phyloP scores from a whole-genome alignment of 2,329 filamentous ascomycete genomes.

The Ophiostoma piceae region DNA sequence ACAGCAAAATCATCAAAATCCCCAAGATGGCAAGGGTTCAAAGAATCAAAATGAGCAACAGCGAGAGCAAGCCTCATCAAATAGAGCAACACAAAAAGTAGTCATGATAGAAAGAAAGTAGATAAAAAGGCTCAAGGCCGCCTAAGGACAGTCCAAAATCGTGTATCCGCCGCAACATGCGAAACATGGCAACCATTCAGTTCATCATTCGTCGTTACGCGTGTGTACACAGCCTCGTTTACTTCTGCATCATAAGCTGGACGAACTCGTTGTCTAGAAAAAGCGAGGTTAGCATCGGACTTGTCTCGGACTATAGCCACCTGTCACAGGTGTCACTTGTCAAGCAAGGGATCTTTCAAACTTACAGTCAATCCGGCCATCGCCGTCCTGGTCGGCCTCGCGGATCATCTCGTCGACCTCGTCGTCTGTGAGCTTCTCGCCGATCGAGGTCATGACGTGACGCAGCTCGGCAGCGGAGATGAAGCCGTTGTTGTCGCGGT shows the following conservation, averaged over 20 bases:
- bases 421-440: slow-evolving; percentile 84
- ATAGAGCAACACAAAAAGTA: slow-evolving; percentile 3
- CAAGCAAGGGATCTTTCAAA: slow-evolving; percentile 20
- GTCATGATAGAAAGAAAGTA: slow-evolving; percentile 3
- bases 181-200: slow-evolving; percentile 20
- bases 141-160: slow-evolving; percentile 17
- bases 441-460: slow-evolving; percentile 88
- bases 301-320: neutral
- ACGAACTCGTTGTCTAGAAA: slow-evolving; percentile 82
- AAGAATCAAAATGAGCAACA: neutral
- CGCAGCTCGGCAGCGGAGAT: slow-evolving; percentile 84
- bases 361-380: slow-evolving; percentile 83
- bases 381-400: slow-evolving; percentile 83
- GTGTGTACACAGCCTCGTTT: slow-evolving; percentile 35
- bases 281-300: neutral
- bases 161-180: slow-evolving; percentile 23
- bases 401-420: slow-evolving; percentile 93
- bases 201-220: slow-evolving; percentile 19
- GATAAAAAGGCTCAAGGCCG: neutral
- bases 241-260: slow-evolving; percentile 95
- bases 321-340: neutral
- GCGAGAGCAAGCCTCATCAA: neutral
- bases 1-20: neutral
- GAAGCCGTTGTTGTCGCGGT: slow-evolving; percentile 87
- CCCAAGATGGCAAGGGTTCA: neutral